Base-by-base conservation (phyloP, 164 flowering plant genomes). In the Nelumbo lutea region DNA sequence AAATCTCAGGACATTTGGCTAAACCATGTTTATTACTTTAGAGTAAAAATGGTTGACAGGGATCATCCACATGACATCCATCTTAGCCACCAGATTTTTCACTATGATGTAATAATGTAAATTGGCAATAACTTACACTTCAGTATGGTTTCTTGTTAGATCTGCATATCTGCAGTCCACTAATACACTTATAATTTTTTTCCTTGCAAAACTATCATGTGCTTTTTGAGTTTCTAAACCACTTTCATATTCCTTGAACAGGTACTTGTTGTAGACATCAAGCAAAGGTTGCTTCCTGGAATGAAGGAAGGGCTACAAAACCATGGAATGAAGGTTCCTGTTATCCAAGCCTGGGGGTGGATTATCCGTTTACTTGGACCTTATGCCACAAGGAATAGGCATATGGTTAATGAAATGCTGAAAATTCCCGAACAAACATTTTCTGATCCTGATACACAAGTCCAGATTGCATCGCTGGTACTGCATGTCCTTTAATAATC, bases 291-390 rank as follows among this genome's bases (percentile, higher is more conserved):
- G 77, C 84, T 88, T 59, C 70, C 73, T 43, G 76, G 75, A 66
- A 78, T 91, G 90, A 83, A 82, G 72, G 80, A 85, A 50, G 66
- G 84, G 70, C 59, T 87, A 64, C 69, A 63, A 55, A 78, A 75
- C 53, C 76, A 72, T 59, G 86, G 85, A 13, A 75, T 79, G 82
- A 84, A 84, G 76, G 71, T 85, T 70, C 87, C 81, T 71, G 46
- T 80, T 14, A 61, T 89, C 60, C 85, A 80, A 76, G 97, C 95
- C 52, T 91, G 97, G 97, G 86, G 88, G 61, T 91, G 95, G 97
- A 80, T 82, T 75, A 84, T 89, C 72, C 80, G 86, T 68, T 66
- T 91, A 62, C 79, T 89, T 58, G 97, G 93, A 70, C 75, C 80
- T 43, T 75, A 77, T 76, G 84, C 83, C 4, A 15, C 78, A 75